Evolutionary conservation across 2,329 filamentous ascomycete species (phyloP).

Genomic region (Pleurostoma richardsiae): DNA sequence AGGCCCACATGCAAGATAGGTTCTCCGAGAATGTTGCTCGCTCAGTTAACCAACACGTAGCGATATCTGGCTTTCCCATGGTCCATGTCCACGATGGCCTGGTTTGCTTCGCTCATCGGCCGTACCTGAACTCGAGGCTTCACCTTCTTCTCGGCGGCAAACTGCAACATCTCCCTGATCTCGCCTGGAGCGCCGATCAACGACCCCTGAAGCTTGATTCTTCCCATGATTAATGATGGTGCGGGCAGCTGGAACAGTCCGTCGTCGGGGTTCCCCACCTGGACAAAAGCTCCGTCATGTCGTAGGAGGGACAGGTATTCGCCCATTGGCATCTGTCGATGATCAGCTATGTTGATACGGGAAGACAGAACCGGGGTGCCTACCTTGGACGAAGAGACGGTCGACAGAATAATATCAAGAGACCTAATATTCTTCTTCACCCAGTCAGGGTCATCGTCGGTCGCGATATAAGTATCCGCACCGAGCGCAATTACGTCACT

Average conservation of each 20-base stretch:
- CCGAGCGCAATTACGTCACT: constrained; percentile 51
- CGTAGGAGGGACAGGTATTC: constrained; percentile 58
- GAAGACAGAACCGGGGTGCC: constrained; percentile 26
- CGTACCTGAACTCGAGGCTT: constrained; percentile 50
- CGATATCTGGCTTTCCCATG: constrained; percentile 44
- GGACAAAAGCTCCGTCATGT: constrained; percentile 55
- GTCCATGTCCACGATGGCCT: constrained; percentile 49
- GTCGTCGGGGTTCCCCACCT: constrained; percentile 59
- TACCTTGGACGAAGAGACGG: constrained; percentile 45
- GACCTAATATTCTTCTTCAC: constrained; percentile 38
- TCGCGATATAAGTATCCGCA: constrained; percentile 40
- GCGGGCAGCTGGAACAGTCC: constrained; percentile 61
- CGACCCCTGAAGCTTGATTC: constrained; percentile 39
- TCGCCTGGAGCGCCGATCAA: constrained; percentile 42
- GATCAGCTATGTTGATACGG: too few relatives aligned
- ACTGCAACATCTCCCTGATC: constrained; percentile 53
- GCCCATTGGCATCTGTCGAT: constrained; percentile 48
- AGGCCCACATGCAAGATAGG: too few relatives aligned
- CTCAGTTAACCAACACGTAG: constrained; percentile 35
- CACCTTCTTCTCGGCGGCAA: constrained; percentile 51
- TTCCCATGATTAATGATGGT: constrained; percentile 65
- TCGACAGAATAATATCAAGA: constrained; percentile 55
- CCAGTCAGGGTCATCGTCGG: constrained; percentile 46
- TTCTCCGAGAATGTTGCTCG: too few relatives aligned
- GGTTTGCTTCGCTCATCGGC: constrained; percentile 49